Evolutionary conservation across 371 early-diverging fungal species (phyloP).

Genomic region (Haplosporangium sp.): DNA sequence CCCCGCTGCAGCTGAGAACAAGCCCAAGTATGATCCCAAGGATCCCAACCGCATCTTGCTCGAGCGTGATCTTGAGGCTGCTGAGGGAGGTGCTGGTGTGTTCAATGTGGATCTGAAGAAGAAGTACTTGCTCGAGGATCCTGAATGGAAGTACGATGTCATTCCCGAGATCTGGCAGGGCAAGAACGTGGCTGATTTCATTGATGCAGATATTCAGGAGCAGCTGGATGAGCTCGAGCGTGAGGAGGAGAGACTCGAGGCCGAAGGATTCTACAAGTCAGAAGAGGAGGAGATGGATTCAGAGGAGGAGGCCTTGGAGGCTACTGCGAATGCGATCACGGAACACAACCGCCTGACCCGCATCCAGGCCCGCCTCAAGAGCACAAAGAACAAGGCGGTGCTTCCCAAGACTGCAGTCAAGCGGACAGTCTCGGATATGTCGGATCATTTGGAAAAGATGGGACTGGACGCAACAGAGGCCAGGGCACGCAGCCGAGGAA

Average conservation of each 20-base stretch:
- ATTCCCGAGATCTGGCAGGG: slow-evolving; percentile 99
- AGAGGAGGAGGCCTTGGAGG: slow-evolving; percentile 81
- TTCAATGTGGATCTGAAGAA: slow-evolving; percentile 94
- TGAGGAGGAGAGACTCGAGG: slow-evolving; percentile 94
- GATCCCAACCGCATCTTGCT: slow-evolving; percentile 88
- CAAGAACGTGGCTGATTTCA: slow-evolving; percentile 99
- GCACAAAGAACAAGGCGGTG: slow-evolving; percentile 55
- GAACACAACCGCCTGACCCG: slow-evolving; percentile 85
- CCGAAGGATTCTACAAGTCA: slow-evolving; percentile 92
- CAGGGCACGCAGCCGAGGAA: slow-evolving; percentile 67
- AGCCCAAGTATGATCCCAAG: slow-evolving; percentile 79
- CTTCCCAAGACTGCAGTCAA: slow-evolving; percentile 69
- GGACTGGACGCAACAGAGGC: slow-evolving; percentile 63
- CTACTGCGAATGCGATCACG: slow-evolving; percentile 85
- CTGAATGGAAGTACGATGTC: slow-evolving; percentile 98
- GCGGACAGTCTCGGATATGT: slow-evolving; percentile 65
- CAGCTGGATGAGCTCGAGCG: slow-evolving; percentile 95
- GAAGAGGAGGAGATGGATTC: slow-evolving; percentile 80
- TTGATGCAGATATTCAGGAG: slow-evolving; percentile 98
- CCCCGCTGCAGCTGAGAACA: slow-evolving; percentile 80
- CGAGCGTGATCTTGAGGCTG: slow-evolving; percentile 91
- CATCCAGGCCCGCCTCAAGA: slow-evolving; percentile 72
- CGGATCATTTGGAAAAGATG: slow-evolving; percentile 59
- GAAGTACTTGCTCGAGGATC: slow-evolving; percentile 83
- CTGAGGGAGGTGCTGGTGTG: slow-evolving; percentile 97